Base-by-base conservation (phyloP, 2,329 filamentous ascomycete genomes). In the Talaromyces marneffei region DNA sequence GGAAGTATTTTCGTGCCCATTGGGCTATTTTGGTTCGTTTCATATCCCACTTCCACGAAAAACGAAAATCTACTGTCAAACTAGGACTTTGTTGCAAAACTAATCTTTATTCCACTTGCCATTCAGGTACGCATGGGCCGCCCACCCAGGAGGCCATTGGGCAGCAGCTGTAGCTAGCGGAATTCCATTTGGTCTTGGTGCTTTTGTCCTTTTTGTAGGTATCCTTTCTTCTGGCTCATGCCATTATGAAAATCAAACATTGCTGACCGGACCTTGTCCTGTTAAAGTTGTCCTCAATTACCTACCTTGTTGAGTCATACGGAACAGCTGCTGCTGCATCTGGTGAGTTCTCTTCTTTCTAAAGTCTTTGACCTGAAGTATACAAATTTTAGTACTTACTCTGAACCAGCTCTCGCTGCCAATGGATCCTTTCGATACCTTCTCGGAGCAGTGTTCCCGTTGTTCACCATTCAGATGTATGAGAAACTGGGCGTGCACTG, bases 391-490 rank as follows among this genome's bases (percentile, higher is more conserved):
- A 3, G 6, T 4, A 33, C 59, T 61, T 7, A 61, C 33, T 40
- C 59, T 59, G 1, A 5, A 14, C 2, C 35, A 52, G 60, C 62
- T 16, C 46, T 63, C 42, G 62, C 62, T 40, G 62, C 58, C 4
- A 63, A 63, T 23, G 62, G 62, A 42, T 54, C 46, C 10, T 14
- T 61, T 4, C 59, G 62, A 52, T 63, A 62, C 63, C 59, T 70
- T 70, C 52, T 72, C 5, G 72, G 69, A n/a, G 71, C 69, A 4
- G 68, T 68, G 0, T 73, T 73, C 33, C 70, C 72, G 4, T 60
- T 74, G 44, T 73, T 73, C 37, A 72, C 73, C 3, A 70, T 69
- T 4, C 68, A 70, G 60, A 74, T 76, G 73, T 78, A 77, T 48
- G 60, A 71, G 37, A 66, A 66, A 5, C 59, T 78, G 39, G 73